These are phyloP conservation scores for Cyclostephanos tholiformis DNA, from an alignment of 108 stramenopile genomes.

Conservation along the genomic window DNA sequence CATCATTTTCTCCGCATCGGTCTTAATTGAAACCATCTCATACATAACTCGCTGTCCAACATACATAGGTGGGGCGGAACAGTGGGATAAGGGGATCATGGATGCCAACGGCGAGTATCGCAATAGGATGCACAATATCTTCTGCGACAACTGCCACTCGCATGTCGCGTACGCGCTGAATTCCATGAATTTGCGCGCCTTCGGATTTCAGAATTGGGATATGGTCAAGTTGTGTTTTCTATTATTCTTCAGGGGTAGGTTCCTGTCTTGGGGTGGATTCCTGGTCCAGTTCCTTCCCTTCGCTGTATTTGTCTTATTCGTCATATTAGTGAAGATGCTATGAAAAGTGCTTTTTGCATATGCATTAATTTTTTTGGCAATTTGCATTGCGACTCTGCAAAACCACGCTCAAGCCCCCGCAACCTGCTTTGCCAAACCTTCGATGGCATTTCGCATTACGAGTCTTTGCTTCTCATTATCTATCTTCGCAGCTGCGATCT, in stretches of 20 bases:
- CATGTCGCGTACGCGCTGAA: conserved; percentile 94
- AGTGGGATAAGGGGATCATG: conserved; percentile 86
- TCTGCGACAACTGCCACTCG: conserved; percentile 97
- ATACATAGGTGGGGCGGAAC: conserved; percentile 50
- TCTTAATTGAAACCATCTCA: too few species aligned
- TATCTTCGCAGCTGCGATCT: conserved; percentile 21
- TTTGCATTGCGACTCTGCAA: neutral
- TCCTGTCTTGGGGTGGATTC: conserved; percentile 60
- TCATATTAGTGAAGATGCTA: conserved; percentile 33
- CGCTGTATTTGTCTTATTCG: conserved; percentile 46
- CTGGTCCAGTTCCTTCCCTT: conserved; percentile 72
- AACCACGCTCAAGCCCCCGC: conserved; percentile 3
- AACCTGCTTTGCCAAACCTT: conserved; percentile 39
- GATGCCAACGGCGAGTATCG: conserved; percentile 87
- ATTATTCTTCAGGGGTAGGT: conserved; percentile 87
- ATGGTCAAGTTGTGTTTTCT: conserved; percentile 94
- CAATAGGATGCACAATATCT: conserved; percentile 94
- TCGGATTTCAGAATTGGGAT: conserved; percentile 81
- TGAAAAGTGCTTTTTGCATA: conserved; percentile 14
- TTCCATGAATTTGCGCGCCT: conserved; percentile 64
- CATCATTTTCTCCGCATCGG: neutral
- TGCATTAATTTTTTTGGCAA: neutral
- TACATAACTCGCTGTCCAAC: too few species aligned
- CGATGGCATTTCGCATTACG: conserved; percentile 45
- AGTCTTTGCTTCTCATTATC: conserved; percentile 27